Percentiles rank a stretch among this genome's conserved stretches.
These are phyloP conservation scores for Phoma sp. DNA, from an alignment of 2,329 filamentous ascomycete genomes.

Conservation along the genomic window DNA sequence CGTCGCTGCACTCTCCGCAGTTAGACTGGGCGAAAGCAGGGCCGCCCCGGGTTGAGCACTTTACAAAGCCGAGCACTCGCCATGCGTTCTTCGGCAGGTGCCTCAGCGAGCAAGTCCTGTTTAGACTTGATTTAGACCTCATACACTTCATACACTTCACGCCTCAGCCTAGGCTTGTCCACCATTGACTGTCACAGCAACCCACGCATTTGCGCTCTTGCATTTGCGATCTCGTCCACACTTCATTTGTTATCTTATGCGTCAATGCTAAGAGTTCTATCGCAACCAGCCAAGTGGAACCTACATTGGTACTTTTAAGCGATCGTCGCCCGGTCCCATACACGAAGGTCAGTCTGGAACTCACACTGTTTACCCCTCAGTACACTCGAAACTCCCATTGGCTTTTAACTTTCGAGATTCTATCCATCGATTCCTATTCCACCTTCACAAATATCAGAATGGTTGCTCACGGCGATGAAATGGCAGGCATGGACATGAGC, in stretches of 20 bases:
- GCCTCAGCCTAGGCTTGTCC: slow-evolving; percentile 42
- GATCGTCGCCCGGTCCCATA: slow-evolving; percentile 16
- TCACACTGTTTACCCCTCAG: slow-evolving; percentile 22
- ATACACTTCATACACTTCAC: slow-evolving; percentile 38
- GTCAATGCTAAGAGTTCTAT: slow-evolving; percentile 32
- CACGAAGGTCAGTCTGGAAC: slow-evolving; percentile 39
- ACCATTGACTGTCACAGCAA: slow-evolving; percentile 44
- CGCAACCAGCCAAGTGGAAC: slow-evolving; percentile 26
- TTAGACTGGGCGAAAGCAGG: slow-evolving; percentile 14
- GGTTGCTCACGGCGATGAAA: slow-evolving; percentile 39
- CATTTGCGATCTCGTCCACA: slow-evolving; percentile 20
- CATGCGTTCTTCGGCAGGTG: slow-evolving; percentile 13
- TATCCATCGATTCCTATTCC: not conserved
- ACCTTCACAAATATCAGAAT: slow-evolving; percentile 21
- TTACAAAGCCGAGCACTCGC: slow-evolving; percentile 15
- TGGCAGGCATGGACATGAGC: slow-evolving; percentile 26
- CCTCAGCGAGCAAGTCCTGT: not conserved
- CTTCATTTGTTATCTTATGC: slow-evolving; percentile 25
- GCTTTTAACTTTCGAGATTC: not conserved
- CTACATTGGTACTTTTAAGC: slow-evolving; percentile 28
- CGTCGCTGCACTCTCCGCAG: slow-evolving; percentile 14
- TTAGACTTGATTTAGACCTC: slow-evolving; percentile 8
- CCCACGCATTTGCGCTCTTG: slow-evolving; percentile 34
- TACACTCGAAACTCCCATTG: not conserved
- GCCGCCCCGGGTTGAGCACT: slow-evolving; percentile 7